Evolutionary conservation across 192 early-diverging fungal genomes (phyloP).

Genomic region (Linnemannia zychae): DNA sequence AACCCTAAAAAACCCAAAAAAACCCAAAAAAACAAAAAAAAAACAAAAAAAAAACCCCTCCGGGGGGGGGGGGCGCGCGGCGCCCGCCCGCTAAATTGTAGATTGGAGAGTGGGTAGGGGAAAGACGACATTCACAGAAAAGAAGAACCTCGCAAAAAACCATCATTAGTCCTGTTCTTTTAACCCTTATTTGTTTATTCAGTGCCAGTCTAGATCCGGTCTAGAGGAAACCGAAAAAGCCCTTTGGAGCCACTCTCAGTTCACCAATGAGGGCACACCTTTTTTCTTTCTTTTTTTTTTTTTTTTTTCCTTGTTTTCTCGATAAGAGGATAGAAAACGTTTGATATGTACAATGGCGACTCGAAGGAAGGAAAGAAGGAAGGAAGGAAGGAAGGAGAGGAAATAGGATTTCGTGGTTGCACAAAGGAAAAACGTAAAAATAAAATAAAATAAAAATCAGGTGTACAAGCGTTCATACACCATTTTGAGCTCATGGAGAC

Average conservation of each 20-base stretch:
- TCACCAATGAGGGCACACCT: neutral
- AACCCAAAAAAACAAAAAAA: neutral
- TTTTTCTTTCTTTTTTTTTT: neutral
- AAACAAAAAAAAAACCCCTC: too few relatives aligned
- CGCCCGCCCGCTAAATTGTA: too few relatives aligned
- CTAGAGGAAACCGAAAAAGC: too few relatives aligned
- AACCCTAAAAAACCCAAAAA: too few relatives aligned
- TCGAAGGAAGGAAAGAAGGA: neutral
- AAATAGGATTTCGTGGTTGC: neutral
- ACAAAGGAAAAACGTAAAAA: conserved; percentile 7
- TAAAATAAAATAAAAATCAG: neutral
- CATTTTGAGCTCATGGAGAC: neutral
- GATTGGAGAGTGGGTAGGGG: neutral
- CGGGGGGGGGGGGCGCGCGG: too few relatives aligned
- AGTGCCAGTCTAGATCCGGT: neutral
- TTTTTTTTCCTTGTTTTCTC: neutral
- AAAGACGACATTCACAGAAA: neutral
- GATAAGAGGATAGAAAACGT: neutral
- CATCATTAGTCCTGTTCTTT: neutral
- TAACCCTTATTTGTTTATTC: neutral
- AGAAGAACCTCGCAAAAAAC: too few relatives aligned
- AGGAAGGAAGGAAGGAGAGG: too few relatives aligned
- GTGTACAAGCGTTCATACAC: neutral
- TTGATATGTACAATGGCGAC: neutral
- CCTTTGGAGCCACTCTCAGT: too few relatives aligned